Evolutionary conservation across 2,329 filamentous ascomycete genomes (phyloP).

Genomic region (Trichothecium roseum): DNA sequence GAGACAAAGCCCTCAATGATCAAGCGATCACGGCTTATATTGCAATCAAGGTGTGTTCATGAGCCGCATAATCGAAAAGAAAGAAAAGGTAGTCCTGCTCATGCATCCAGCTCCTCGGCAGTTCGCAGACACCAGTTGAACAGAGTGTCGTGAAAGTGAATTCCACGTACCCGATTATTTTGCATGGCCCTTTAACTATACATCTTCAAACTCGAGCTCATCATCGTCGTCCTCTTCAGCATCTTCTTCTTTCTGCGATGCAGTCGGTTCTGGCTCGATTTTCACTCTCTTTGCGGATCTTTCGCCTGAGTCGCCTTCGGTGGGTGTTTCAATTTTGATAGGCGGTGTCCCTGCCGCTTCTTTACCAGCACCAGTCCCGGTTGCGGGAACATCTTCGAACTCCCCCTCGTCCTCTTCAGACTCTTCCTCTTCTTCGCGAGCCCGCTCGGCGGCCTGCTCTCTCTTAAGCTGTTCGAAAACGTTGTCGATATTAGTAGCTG

Average conservation of each 20-base stretch:
- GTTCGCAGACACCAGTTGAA: too few relatives aligned
- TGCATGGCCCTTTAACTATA: slow-evolving; percentile 17
- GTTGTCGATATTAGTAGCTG: slow-evolving; percentile 50
- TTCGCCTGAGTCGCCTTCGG: slow-evolving; percentile 24
- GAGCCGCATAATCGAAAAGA: too few relatives aligned
- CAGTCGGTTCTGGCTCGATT: slow-evolving; percentile 32
- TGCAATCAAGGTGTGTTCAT: too few relatives aligned
- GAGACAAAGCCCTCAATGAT: too few relatives aligned
- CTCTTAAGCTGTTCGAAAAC: slow-evolving; percentile 58
- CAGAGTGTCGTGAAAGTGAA: too few relatives aligned
- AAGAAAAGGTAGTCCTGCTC: too few relatives aligned
- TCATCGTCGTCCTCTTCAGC: slow-evolving; percentile 40
- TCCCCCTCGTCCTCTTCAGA: slow-evolving; percentile 18
- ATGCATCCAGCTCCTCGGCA: too few relatives aligned
- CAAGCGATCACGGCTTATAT: too few relatives aligned
- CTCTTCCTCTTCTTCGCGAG: slow-evolving; percentile 14
- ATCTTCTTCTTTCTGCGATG: too few relatives aligned
- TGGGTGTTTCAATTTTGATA: slow-evolving; percentile 22
- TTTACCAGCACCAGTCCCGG: slow-evolving; percentile 17
- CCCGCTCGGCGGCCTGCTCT: slow-evolving; percentile 40
- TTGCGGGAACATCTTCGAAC: slow-evolving; percentile 40
- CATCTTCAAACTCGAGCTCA: slow-evolving; percentile 50
- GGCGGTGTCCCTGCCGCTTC: slow-evolving; percentile 20
- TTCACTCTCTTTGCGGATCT: slow-evolving; percentile 50
- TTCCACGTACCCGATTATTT: too few relatives aligned